These are phyloP conservation scores for Exsudoporus floridanus DNA, from an alignment of 1,284 basidiomycete species.

Conservation along the genomic window DNA sequence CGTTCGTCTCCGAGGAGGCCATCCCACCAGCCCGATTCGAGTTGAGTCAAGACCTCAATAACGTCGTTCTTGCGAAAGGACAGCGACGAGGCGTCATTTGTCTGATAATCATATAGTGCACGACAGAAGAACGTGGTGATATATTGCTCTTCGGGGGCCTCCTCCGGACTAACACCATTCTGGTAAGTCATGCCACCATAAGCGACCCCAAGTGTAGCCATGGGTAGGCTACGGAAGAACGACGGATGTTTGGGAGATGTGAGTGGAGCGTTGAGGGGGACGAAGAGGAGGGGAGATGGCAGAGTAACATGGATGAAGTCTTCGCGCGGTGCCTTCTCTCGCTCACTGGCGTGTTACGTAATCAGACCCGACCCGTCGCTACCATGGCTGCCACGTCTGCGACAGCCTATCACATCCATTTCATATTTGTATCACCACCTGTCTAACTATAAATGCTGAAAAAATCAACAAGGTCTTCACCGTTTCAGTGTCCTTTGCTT, in stretches of 20 bases:
- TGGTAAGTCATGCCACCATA: constrained; percentile 25
- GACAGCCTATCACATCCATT: constrained; percentile 8
- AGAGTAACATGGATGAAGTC: constrained; percentile 19
- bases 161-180: constrained; percentile 28
- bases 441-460: neutral
- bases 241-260: constrained; percentile 1
- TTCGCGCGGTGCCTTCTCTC: constrained; percentile 6
- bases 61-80: constrained; percentile 86
- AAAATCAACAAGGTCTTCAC: constrained; percentile 34
- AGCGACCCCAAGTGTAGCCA: constrained; percentile 30
- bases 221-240: constrained; percentile 10
- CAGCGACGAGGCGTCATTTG: constrained; percentile 84
- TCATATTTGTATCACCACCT: constrained; percentile 5
- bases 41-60: constrained; percentile 90
- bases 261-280: constrained; percentile 10
- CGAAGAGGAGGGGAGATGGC: constrained; percentile 11
- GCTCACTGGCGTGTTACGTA: constrained; percentile 24
- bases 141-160: constrained; percentile 53
- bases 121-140: constrained; percentile 81
- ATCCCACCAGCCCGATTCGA: constrained; percentile 99
- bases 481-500: constrained; percentile 96
- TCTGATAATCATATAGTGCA: constrained; percentile 90
- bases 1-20: constrained; percentile 86
- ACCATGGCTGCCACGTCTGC: constrained; percentile 16
- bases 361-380: constrained; percentile 22